Base-by-base conservation (phyloP, 805 yeast genomes). In the Saccharomycopsis sp. region DNA sequence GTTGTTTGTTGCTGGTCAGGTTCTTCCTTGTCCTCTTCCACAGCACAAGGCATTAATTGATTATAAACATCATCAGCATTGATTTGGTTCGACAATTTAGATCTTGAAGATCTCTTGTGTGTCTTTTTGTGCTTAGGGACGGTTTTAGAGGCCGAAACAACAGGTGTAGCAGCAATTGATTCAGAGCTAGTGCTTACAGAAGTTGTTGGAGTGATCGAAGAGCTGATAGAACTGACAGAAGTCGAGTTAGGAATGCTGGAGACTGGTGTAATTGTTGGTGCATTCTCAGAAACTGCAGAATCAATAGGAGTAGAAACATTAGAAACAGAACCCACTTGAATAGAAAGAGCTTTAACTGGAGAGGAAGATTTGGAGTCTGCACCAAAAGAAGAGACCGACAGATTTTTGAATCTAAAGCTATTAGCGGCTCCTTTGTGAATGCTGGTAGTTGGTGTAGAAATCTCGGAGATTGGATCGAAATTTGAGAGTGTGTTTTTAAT, bases 401-500 rank as follows among this genome's bases (percentile, higher is more conserved):
- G 49, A 17, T 44, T 44, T 7, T 44, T 44, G 22, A 5, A 44
- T 44, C 49, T 44, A 17, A 44, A 17, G 41, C 14, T 35, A 19
- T 19, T 44, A 17, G 8, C 19, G 19, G 20, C 49, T 44, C 20
- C 22, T 7, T 12, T 44, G 20, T 19, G 19, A 17, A 44, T 19
- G 38, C 38, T 29, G 22, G 49, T 44, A 44, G 12, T 44, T 44
- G 49, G 49, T 17, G 49, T 44, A 17, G 19, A 17, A 7, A 44
- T 17, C 22, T 44, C 49, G 5, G 20, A 44, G 12, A 44, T 19
- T 5, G 63, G 63, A 25, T 61, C 61, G 42, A 53, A 58, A n/a
- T 19, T 47, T 35, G 47, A 24, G 2, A 54, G n/a, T 3, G 44
- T 22, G 29, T n/a, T 44, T 23, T 58, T 58, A 47, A 61, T 41